Evolutionary conservation across 2,329 filamentous ascomycete species (phyloP).

Genomic region (Aspergillus sp.): DNA sequence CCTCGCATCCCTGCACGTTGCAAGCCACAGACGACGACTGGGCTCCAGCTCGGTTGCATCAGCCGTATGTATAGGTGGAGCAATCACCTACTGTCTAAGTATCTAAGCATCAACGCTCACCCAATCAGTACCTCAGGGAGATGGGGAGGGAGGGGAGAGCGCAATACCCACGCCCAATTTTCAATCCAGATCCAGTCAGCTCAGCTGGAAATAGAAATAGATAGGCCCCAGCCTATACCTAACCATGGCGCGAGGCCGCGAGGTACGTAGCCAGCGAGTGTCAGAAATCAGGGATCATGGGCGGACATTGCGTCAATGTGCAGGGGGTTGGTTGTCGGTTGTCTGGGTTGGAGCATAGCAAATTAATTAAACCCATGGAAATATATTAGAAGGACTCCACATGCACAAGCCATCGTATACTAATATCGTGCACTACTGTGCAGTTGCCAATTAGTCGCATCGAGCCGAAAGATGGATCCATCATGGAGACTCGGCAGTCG

Average conservation of each 20-base stretch:
- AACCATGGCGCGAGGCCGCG: neutral
- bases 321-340: neutral
- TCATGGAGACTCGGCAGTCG: neutral
- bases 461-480: neutral
- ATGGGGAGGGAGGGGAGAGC: too few species aligned
- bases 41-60: too few species aligned
- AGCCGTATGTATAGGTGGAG: too few species aligned
- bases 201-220: neutral
- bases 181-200: neutral
- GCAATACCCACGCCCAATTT: neutral
- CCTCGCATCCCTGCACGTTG: neutral
- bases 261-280: neutral
- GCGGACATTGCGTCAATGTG: neutral
- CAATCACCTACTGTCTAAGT: too few species aligned
- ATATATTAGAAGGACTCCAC: neutral
- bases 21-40: neutral
- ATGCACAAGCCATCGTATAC: neutral
- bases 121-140: neutral
- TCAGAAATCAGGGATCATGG: neutral
- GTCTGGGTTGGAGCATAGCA: neutral
- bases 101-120: too few species aligned
- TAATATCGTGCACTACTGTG: neutral
- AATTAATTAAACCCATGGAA: neutral
- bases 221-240: neutral
- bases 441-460: neutral